These are phyloP conservation scores for Trichocomaceae sp. DNA, from an alignment of 2,329 filamentous ascomycete species.

Conservation along the genomic window DNA sequence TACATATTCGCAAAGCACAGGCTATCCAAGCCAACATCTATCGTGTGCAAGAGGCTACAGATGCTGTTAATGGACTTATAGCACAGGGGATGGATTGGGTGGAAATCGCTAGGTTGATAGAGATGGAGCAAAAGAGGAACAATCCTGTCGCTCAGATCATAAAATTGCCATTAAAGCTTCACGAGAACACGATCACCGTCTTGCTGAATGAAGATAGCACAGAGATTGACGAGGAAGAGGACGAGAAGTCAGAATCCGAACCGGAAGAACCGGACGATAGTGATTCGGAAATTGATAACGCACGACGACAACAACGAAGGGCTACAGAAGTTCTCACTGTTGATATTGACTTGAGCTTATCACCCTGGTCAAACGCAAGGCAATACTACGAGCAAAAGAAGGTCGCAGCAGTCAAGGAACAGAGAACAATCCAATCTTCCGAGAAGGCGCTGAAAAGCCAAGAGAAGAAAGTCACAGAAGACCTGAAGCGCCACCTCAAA, in stretches of 20 bases:
- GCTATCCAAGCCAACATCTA: slow-evolving; percentile 88
- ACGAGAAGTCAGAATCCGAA: slow-evolving; percentile 57
- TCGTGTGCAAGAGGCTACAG: slow-evolving; percentile 84
- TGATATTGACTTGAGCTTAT: slow-evolving; percentile 76
- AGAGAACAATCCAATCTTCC: slow-evolving; percentile 77
- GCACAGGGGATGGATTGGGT: slow-evolving; percentile 96
- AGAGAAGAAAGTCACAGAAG: slow-evolving; percentile 77
- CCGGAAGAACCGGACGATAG: slow-evolving; percentile 42
- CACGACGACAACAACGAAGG: slow-evolving; percentile 11
- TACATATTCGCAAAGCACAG: slow-evolving; percentile 81
- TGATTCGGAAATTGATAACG: slow-evolving; percentile 43
- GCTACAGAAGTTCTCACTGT: slow-evolving; percentile 53
- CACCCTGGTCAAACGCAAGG: slow-evolving; percentile 81
- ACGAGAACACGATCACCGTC: slow-evolving; percentile 83
- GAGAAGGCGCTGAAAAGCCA: slow-evolving; percentile 79
- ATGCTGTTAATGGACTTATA: slow-evolving; percentile 86
- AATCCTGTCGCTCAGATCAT: slow-evolving; percentile 87
- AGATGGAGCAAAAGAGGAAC: slow-evolving; percentile 70
- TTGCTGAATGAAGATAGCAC: slow-evolving; percentile 64
- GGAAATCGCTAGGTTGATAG: slow-evolving; percentile 79
- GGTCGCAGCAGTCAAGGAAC: slow-evolving; percentile 74
- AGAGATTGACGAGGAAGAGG: slow-evolving; percentile 55
- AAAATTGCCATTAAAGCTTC: slow-evolving; percentile 75
- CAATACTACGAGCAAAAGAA: slow-evolving; percentile 90
- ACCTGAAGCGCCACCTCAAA: slow-evolving; percentile 81